These are phyloP conservation scores for Solanum etuberosum DNA, from an alignment of 257 asterid species.

Conservation along the genomic window DNA sequence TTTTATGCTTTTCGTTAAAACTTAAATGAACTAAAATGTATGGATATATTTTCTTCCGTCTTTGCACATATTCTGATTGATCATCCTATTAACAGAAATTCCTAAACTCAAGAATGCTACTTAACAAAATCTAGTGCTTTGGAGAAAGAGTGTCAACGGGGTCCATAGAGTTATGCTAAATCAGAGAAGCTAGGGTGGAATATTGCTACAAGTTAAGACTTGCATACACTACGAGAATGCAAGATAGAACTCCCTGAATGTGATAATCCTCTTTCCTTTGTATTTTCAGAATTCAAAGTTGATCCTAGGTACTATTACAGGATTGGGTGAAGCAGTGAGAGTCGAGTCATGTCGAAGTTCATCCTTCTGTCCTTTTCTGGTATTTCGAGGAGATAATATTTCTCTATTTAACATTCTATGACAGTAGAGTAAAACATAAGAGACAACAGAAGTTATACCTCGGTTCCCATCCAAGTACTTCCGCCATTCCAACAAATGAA, in stretches of 20 bases:
- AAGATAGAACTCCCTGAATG: background rate
- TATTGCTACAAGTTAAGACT: background rate
- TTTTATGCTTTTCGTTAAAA: background rate
- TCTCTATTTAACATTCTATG: background rate
- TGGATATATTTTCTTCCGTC: background rate
- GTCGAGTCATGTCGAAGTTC: background rate
- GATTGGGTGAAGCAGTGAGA: background rate
- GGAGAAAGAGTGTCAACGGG: background rate
- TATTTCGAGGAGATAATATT: background rate
- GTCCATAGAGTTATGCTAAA: background rate
- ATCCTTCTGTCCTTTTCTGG: background rate
- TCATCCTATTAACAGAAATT: background rate
- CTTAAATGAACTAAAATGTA: background rate
- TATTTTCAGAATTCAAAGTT: background rate
- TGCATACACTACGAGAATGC: background rate
- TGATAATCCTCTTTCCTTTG: background rate
- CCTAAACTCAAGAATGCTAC: background rate
- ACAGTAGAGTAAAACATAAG: background rate
- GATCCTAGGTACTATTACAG: background rate
- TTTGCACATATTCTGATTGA: background rate
- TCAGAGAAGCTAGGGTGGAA: background rate
- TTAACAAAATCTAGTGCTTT: background rate
- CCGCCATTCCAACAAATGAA: slow-evolving; percentile 91
- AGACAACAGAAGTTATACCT: slow-evolving; percentile 39
- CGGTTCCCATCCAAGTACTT: slow-evolving; percentile 89